Conservation (phyloP, 2,329 filamentous ascomycete species). For the Fusarium verticillioides region DNA sequence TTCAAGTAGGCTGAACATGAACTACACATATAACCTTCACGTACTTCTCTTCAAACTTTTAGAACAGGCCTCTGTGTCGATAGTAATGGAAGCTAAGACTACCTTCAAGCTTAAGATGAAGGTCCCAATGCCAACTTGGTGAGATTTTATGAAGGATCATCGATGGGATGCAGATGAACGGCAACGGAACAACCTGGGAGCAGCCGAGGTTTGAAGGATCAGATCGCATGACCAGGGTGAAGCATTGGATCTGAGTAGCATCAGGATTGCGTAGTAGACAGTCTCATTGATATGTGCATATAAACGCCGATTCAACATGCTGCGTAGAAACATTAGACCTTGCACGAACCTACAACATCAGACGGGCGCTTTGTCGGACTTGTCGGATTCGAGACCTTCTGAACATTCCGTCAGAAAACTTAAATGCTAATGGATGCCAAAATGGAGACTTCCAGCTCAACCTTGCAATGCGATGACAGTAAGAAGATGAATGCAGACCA, state of each 20-base stretch:
- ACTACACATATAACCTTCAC: rapidly evolving
- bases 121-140: rapidly evolving
- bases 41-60: not conserved
- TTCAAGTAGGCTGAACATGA: not conserved
- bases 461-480: not conserved
- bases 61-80: rapidly evolving
- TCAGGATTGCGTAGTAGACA: not conserved
- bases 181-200: not conserved
- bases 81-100: not conserved
- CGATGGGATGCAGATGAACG: not conserved
- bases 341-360: not conserved
- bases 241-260: rapidly evolving
- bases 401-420: not conserved
- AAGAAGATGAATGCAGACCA: not conserved
- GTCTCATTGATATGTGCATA: not conserved
- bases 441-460: too few relatives aligned
- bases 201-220: not conserved
- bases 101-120: not conserved
- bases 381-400: not conserved
- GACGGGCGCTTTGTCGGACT: not conserved
- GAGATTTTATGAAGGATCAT: not conserved
- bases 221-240: not conserved
- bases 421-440: not conserved
- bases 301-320: not conserved
- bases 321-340: not conserved